Conservation (phyloP, 805 yeast species). For the Blastobotrys americana region DNA sequence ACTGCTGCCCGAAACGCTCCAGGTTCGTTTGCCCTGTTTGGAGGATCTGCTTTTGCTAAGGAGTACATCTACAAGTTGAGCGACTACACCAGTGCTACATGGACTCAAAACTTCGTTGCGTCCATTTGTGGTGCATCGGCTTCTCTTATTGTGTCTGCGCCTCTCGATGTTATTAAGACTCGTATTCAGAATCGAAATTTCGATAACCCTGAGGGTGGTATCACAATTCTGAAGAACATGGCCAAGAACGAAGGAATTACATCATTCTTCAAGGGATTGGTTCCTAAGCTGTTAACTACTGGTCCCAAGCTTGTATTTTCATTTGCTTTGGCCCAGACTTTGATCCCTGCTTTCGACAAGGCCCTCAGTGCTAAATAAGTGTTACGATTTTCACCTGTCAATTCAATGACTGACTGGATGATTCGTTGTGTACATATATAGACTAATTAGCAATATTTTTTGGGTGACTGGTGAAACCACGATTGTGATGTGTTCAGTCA, state of each 20-base stretch:
- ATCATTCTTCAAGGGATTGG: slow-evolving; percentile 92
- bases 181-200: slow-evolving; percentile 96
- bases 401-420: too few relatives aligned
- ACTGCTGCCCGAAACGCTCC: slow-evolving; percentile 99
- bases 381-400: too few relatives aligned
- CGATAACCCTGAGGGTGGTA: slow-evolving; percentile 91
- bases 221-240: slow-evolving; percentile 89
- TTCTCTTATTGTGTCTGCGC: slow-evolving; percentile 93
- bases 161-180: slow-evolving; percentile 95
- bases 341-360: slow-evolving; percentile 92
- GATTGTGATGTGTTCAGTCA: too few relatives aligned
- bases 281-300: slow-evolving; percentile 93
- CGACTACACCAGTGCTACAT: slow-evolving; percentile 87
- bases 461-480: too few relatives aligned
- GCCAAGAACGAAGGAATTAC: slow-evolving; percentile 81
- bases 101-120: slow-evolving; percentile 91
- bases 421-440: too few relatives aligned
- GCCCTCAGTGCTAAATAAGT: slow-evolving; percentile 33
- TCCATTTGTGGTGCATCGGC: slow-evolving; percentile 96
- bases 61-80: slow-evolving; percentile 82
- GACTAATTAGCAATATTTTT: too few relatives aligned
- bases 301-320: slow-evolving; percentile 98
- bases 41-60: slow-evolving; percentile 98
- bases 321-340: slow-evolving; percentile 94
- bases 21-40: slow-evolving; percentile 94